These are phyloP conservation scores for Pyricularia pennisetigena DNA, from an alignment of 2,329 filamentous ascomycete species.

Conservation along the genomic window DNA sequence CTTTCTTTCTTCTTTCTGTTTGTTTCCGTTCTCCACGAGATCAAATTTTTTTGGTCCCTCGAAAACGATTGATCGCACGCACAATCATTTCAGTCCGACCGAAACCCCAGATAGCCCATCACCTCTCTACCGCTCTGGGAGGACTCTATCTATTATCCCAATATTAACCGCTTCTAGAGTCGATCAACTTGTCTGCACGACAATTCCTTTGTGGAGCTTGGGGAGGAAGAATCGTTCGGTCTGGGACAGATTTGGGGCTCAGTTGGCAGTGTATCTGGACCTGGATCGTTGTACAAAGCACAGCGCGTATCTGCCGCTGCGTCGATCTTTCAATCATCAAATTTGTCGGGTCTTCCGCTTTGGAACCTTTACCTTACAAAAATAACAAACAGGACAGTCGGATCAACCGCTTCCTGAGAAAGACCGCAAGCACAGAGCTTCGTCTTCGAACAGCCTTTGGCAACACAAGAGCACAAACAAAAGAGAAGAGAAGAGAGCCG, in stretches of 20 bases:
- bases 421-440: slow-evolving; percentile 56
- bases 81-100: background rate
- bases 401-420: slow-evolving; percentile 2
- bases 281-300: background rate
- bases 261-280: background rate
- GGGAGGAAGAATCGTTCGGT: background rate
- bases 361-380: background rate
- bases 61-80: background rate
- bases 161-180: background rate
- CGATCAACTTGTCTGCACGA: background rate
- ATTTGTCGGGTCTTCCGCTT: background rate
- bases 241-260: background rate
- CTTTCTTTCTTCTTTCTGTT: background rate
- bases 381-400: background rate
- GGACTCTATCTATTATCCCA: background rate
- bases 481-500: slow-evolving; percentile 9
- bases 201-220: background rate
- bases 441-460: slow-evolving; percentile 32
- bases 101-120: background rate
- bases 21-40: background rate
- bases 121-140: background rate
- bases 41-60: background rate
- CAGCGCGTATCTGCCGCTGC: background rate
- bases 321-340: slow-evolving; percentile 1
- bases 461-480: background rate